A percentile compares a stretch with the other conserved stretches of the same genome.
phyloP scores from a whole-genome alignment of 2,329 filamentous ascomycete genomes.

The Fusarium albidum region DNA sequence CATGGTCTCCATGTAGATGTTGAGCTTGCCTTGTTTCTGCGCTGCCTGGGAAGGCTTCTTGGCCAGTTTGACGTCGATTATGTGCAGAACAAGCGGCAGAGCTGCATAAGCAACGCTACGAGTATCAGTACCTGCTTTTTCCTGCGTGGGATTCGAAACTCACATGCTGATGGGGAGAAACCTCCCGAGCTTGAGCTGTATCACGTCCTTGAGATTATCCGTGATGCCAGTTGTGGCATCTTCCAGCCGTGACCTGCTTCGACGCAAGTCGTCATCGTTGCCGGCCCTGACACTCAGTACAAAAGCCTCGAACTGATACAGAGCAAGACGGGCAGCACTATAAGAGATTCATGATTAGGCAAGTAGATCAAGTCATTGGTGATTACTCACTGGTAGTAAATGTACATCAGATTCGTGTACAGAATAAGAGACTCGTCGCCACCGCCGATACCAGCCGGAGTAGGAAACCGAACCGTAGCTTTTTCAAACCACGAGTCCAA shows the following conservation, averaged over 20 bases:
- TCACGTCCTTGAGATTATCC: constrained; percentile 20
- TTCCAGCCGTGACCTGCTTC: constrained; percentile 8
- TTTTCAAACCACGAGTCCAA: constrained; percentile 14
- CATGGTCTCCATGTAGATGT: constrained; percentile 22
- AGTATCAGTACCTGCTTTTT: too few species aligned
- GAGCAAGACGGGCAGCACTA: constrained; percentile 21
- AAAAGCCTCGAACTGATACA: constrained; percentile 21
- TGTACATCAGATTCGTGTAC: constrained; percentile 24
- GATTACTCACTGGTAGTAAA: constrained; percentile 22
- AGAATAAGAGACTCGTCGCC: constrained; percentile 10
- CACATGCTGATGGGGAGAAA: constrained; percentile 27
- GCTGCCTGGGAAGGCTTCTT: constrained; percentile 20
- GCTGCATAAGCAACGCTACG: constrained; percentile 20
- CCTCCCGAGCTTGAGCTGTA: constrained; percentile 14
- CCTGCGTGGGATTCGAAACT: neutral
- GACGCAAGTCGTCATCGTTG: neutral
- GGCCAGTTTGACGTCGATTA: constrained; percentile 21
- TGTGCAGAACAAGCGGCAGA: constrained; percentile 21
- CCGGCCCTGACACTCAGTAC: constrained; percentile 2
- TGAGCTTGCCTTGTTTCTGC: constrained; percentile 20
- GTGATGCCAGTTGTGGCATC: constrained; percentile 12
- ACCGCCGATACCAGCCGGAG: constrained; percentile 6
- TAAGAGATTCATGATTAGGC: too few species aligned
- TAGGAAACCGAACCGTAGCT: constrained; percentile 10
- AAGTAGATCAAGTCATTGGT: neutral